A percentile compares a stretch with the other conserved stretches of the same genome.
Evolutionary conservation across 164 flowering plant genomes (phyloP).

Genomic region (Liriodendron chinense): DNA sequence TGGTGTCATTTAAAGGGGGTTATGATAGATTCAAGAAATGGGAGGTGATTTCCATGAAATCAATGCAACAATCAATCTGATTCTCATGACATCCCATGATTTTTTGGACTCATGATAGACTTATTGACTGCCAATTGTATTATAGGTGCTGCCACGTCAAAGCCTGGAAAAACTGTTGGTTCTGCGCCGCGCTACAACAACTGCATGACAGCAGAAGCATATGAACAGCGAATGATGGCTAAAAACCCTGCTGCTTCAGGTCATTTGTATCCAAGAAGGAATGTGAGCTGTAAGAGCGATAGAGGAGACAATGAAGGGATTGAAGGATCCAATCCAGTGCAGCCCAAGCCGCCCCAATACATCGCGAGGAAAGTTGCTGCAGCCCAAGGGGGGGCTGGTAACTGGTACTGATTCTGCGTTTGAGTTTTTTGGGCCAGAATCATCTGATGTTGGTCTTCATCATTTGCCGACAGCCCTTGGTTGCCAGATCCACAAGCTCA

Average conservation of each 20-base stretch:
- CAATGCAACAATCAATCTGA: background rate
- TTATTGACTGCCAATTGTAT: background rate
- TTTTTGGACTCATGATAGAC: background rate
- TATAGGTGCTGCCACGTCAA: constrained; percentile 55
- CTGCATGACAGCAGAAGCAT: constrained; percentile 47
- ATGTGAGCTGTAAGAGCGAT: constrained; percentile 56
- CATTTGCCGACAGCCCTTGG: background rate
- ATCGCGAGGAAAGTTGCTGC: constrained; percentile 80
- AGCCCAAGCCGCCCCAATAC: constrained; percentile 63
- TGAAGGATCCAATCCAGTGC: constrained; percentile 61
- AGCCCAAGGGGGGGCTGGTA: constrained; percentile 63
- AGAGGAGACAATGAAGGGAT: constrained; percentile 50
- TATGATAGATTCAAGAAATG: background rate
- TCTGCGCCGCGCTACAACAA: constrained; percentile 72
- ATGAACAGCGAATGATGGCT: constrained; percentile 58
- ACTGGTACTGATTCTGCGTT: constrained; percentile 48
- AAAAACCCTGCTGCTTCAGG: constrained; percentile 51
- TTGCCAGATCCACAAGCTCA: background rate
- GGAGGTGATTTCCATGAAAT: background rate
- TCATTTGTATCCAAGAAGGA: constrained; percentile 70
- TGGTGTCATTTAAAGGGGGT: no score
- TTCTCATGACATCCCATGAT: background rate
- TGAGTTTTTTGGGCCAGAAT: background rate
- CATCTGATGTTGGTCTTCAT: background rate
- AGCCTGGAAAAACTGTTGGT: constrained; percentile 88